Evolutionary conservation across 2,329 filamentous ascomycete species (phyloP).

Genomic region (Phyllosticta citriasiana): DNA sequence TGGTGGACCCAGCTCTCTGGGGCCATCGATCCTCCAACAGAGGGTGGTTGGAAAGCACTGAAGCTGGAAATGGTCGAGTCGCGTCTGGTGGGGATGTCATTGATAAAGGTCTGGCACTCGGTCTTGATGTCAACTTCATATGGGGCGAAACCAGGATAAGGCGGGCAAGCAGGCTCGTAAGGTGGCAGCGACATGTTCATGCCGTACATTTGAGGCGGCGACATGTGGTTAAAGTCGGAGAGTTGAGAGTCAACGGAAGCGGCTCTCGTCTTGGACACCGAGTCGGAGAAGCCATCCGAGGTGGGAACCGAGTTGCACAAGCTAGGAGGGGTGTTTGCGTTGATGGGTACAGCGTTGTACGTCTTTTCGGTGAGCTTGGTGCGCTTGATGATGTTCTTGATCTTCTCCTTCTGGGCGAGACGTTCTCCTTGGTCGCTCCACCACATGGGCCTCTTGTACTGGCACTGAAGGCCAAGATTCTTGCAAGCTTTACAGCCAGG

Average conservation of each 20-base stretch:
- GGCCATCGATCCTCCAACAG: conserved; percentile 53
- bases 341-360: conserved; percentile 39
- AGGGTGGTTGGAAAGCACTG: conserved; percentile 77
- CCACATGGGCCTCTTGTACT: conserved; percentile 96
- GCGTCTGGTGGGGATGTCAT: conserved; percentile 73
- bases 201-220: conserved; percentile 47
- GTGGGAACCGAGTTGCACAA: conserved; percentile 74
- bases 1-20: conserved; percentile 65
- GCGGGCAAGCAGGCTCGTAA: conserved; percentile 22
- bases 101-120: conserved; percentile 85
- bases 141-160: conserved; percentile 52
- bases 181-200: conserved; percentile 47
- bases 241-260: conserved; percentile 73
- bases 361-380: conserved; percentile 91
- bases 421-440: conserved; percentile 90
- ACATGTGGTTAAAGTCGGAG: conserved; percentile 58
- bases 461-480: conserved; percentile 73
- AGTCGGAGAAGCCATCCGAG: conserved; percentile 69
- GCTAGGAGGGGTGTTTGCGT: conserved; percentile 58
- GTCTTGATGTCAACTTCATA: conserved; percentile 97
- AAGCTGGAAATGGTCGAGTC: conserved; percentile 89
- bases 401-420: conserved; percentile 79
- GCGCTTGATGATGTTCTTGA: conserved; percentile 95
- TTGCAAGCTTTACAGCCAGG: conserved; percentile 54
- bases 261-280: conserved; percentile 61